Conservation (phyloP, 495 filamentous ascomycete species). For the Xylaria bambusicola region DNA sequence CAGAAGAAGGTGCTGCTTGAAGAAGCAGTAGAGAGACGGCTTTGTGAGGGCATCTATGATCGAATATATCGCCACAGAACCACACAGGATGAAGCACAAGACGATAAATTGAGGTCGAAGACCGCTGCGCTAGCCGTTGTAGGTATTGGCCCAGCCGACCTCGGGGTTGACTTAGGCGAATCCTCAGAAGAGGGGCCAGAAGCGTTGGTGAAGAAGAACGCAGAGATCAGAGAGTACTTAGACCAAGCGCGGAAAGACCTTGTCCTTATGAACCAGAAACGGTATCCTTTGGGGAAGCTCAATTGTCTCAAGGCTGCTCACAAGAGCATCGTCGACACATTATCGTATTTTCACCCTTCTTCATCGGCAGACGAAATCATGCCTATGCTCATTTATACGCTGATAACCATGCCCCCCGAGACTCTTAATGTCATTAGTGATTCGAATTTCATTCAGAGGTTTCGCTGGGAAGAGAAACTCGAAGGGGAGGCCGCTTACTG, state of each 20-base stretch:
- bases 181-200: constrained; percentile 45
- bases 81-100: constrained; percentile 91
- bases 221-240: constrained; percentile 71
- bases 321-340: constrained; percentile 89
- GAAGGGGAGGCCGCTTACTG: constrained; percentile 96
- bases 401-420: constrained; percentile 87
- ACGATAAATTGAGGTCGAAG: constrained; percentile 92
- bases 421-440: constrained; percentile 91
- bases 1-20: constrained; percentile 75
- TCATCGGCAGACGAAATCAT: constrained; percentile 97
- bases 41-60: constrained; percentile 84
- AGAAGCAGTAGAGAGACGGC: constrained; percentile 86
- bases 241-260: constrained; percentile 72
- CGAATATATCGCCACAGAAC: constrained; percentile 88
- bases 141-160: constrained; percentile 82
- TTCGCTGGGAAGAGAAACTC: constrained; percentile 81
- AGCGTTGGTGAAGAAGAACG: constrained; percentile 61
- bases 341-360: constrained; percentile 75
- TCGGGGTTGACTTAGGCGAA: constrained; percentile 74
- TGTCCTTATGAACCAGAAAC: constrained; percentile 80
- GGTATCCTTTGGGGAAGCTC: constrained; percentile 88
- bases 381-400: constrained; percentile 90
- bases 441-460: constrained; percentile 88
- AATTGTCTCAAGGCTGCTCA: constrained; percentile 84
- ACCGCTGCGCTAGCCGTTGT: constrained; percentile 89